Conservation (phyloP, 2,329 filamentous ascomycete species). For the Pseudomassariella vexata region DNA sequence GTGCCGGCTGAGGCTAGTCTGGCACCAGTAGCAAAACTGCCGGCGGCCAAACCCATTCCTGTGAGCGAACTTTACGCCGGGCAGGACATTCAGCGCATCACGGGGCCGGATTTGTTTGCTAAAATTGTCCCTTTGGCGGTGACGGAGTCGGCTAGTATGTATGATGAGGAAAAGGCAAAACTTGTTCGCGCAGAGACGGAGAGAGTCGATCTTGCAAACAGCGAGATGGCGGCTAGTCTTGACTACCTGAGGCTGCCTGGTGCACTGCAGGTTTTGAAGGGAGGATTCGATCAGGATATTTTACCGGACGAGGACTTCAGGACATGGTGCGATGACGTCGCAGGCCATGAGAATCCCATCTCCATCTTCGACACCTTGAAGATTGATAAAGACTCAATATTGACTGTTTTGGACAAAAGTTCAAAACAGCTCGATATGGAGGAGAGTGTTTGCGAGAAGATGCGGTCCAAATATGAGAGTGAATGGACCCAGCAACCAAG, state of each 20-base stretch:
- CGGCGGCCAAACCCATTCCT: slow-evolving; percentile 93
- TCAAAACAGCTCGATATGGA: slow-evolving; percentile 92
- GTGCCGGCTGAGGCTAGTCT: slow-evolving; percentile 82
- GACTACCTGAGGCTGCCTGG: slow-evolving; percentile 89
- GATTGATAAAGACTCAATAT: slow-evolving; percentile 69
- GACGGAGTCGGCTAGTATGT: slow-evolving; percentile 92
- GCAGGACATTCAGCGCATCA: slow-evolving; percentile 95
- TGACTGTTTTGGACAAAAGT: slow-evolving; percentile 68
- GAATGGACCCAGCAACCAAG: slow-evolving; percentile 99
- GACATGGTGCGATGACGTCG: slow-evolving; percentile 89
- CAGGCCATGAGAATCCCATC: slow-evolving; percentile 74
- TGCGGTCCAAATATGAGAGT: slow-evolving; percentile 91
- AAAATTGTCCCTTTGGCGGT: slow-evolving; percentile 95
- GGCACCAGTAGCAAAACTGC: slow-evolving; percentile 78
- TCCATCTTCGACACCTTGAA: slow-evolving; percentile 75
- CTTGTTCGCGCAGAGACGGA: slow-evolving; percentile 90
- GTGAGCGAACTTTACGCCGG: slow-evolving; percentile 95
- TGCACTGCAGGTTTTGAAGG: slow-evolving; percentile 85
- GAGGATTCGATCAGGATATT: slow-evolving; percentile 84
- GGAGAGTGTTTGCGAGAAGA: slow-evolving; percentile 97
- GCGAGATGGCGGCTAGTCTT: slow-evolving; percentile 91
- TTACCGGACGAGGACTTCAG: slow-evolving; percentile 86
- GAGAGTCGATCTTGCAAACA: slow-evolving; percentile 84
- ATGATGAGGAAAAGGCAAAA: slow-evolving; percentile 98
- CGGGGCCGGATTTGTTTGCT: slow-evolving; percentile 92